Evolutionary conservation across 1,139 yeast genomes (phyloP), one percentile per base, ranked within the genome.

Genomic region (Yamadazyma atmosphaerica): DNA sequence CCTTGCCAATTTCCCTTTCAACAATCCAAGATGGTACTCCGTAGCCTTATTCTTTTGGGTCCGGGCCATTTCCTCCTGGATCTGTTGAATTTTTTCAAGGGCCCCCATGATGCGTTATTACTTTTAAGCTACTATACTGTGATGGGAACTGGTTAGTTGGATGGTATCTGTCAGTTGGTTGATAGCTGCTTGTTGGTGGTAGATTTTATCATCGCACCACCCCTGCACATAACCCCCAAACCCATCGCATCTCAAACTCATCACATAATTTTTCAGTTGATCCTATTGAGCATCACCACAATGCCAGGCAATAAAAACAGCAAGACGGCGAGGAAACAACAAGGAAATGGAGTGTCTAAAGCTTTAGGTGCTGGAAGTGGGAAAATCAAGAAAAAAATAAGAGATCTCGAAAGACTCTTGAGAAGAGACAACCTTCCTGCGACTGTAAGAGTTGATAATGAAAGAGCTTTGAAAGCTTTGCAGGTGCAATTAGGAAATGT

Each of bases 11-110:
- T 92, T 92, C 42, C 98, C 98, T 64, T 92, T 89, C 41, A 92
- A 70, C 27, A 90, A 77, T 49, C 98, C 98, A 55, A 92, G 75
- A 60, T 92, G 98, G 61, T 90, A 90, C 66, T 92, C 98, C 1
- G 98, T 92, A 49, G 98, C 98, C 67, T 92, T 92, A 60, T 92
- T 92, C 72, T 92, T 92, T 60, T 92, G 98, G 24, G 98, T 92
- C 46, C 97, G 75, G 29, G 96, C 81, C 72, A 92, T 79, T 63
- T 92, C 98, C 63, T 84, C 94, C 65, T 88, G 95, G 66, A 92
- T 89, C 64, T 83, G 88, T 45, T 83, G 82, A 53, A 90, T 90
- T 60, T 88, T 89, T 51, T 89, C 97, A 13, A 60, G 43, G 11
- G 58, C 58, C 16, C 68, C 68, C 68, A 63, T 63, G 9, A 9